Evolutionary conservation across 345 rosid species (phyloP), one percentile per base, ranked within the genome.

Genomic region (Punica granatum): DNA sequence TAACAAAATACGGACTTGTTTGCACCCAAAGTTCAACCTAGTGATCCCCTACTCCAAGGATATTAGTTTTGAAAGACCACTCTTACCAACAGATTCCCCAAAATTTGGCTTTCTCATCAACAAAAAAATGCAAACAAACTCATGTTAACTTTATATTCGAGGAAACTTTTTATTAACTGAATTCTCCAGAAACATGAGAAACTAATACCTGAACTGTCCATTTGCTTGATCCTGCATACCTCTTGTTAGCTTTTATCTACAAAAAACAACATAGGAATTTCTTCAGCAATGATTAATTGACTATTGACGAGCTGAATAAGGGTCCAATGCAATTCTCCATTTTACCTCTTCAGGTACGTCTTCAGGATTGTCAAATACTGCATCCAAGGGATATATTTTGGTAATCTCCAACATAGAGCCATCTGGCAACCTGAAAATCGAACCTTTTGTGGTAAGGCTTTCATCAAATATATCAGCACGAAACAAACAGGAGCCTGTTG

Each of bases 261-360:
- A 82, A 21, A 75, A 73, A 72, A 13, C 26, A 61, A 67, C 21
- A 70, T 21, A 36, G 46, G 70, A 63, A 43, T 42, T 11, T 54
- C 34, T 65, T 58, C 43, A 26, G 37, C 31, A 16, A 56, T 43
- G 65, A 46, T 0, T 15, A 68, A 69, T 7, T 66, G 31, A 63
- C 35, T 9, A 68, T 53, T 28, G 63, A 60, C 28, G 7, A 35
- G 33, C 46, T 51, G 31, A 10, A 26, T 59, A 33, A 46, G 54
- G 41, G 69, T 35, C 59, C 48, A 31, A 59, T 10, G 42, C 33
- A 69, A 30, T 75, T 68, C 33, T 64, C 66, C 65, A 74, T 37
- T n/a, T 85, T 85, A 94, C 99, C 81, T 92, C 98, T 80, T 92
- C 92, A 69, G 98, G 98, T 11, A 92, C 90, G 78, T 86, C 96